phyloP scores from a whole-genome alignment of 306 rosid species.

The Fragaria vesca region DNA sequence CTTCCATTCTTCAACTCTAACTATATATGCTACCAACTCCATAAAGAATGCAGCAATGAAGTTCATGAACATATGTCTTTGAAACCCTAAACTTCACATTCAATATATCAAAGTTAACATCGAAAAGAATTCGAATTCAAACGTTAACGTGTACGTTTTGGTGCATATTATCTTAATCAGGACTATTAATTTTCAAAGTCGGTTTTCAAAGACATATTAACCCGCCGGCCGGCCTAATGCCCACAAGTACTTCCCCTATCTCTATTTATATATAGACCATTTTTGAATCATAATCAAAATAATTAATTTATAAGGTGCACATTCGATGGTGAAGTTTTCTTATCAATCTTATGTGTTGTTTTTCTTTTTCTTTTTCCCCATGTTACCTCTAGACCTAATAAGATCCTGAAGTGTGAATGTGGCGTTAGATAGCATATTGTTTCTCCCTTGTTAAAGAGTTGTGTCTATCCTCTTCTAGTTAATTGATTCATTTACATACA shows the following conservation, averaged over 20 bases:
- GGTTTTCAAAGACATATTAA: not conserved
- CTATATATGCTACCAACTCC: constrained; percentile 33
- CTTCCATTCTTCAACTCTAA: constrained; percentile 14
- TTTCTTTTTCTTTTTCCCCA: not conserved
- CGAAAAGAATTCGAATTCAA: not conserved
- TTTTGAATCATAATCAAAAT: not conserved
- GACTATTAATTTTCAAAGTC: not conserved
- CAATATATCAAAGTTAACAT: not conserved
- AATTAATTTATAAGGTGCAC: not conserved
- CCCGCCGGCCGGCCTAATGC: constrained; percentile 54
- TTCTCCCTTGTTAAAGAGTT: not conserved
- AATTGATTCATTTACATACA: not conserved
- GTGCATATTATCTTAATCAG: constrained; percentile 8
- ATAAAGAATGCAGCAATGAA: constrained; percentile 29
- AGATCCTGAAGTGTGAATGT: not conserved
- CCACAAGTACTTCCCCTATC: constrained; percentile 36
- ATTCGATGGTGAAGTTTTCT: not conserved
- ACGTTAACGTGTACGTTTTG: not conserved
- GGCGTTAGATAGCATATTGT: not conserved
- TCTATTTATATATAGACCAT: constrained; percentile 39
- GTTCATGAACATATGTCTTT: constrained; percentile 23
- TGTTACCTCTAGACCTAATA: constrained; percentile 10
- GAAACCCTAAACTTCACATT: constrained; percentile 13
- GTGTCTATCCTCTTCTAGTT: not conserved
- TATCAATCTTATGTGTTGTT: too few relatives aligned